Evolutionary conservation across 495 filamentous ascomycete genomes (phyloP), one percentile per base, ranked within the genome.

Genomic region (Usnea hakonensis): DNA sequence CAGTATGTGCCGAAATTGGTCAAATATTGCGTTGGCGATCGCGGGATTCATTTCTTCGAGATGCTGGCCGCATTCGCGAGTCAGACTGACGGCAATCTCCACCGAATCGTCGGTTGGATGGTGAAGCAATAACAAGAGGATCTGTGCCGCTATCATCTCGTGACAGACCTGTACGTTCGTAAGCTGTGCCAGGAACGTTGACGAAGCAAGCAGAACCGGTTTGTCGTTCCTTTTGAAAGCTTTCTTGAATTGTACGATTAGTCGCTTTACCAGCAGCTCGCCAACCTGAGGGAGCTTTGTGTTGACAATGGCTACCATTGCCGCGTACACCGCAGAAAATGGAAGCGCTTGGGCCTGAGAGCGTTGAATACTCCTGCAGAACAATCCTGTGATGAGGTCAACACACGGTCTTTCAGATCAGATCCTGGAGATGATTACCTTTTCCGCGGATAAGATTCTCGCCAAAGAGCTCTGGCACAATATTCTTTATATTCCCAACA

Each of bases 91-190:
- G 3, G 94, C 94, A 74, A 99, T 96, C 76, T 99, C 94, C 53
- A 99, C 94, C 64, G 90, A 95, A 74, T 97, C 94, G 65, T 99
- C 94, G 0, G 95, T 97, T 16, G 94, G 95, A 70, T 95, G 95
- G 70, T 93, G 82, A 40, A 99, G 81, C 23, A 99, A 78, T 35
- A 97, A 80, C 28, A 96, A 76, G 30, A 99, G 76, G 33, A 97
- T 94, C 75, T 97, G 89, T 6, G 92, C 94, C 4, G 88, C 90
- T 46, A 97, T 73, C 74, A 93, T 90, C 74, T 97, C 94, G 72
- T 93, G 86, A n/a, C 87, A 90, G 3, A 99, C 91, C 72, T 96
- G 91, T 70, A 94, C 87, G 68, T 99, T 99, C 72, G 88, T 89
- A 38, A 97, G 78, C 71, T 97, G 95, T 17, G 94, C 92, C 68